Evolutionary conservation across 2,329 filamentous ascomycete species (phyloP), one percentile per base, ranked within the genome.

Genomic region (Colletotrichum kahawae): DNA sequence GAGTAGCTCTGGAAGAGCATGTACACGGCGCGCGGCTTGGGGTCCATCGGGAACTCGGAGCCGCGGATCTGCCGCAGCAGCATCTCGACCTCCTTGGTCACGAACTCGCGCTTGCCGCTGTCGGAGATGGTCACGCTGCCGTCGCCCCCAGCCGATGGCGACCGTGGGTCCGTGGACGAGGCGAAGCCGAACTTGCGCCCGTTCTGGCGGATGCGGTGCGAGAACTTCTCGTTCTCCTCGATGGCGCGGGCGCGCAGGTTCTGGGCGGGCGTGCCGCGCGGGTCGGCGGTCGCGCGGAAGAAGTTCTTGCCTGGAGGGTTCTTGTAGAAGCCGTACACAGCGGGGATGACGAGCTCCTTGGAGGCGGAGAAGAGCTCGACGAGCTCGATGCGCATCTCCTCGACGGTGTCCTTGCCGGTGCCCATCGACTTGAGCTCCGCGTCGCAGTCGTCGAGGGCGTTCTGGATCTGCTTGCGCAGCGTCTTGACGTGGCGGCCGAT

Each of bases 251-350:
- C 88, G 8, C 88, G 85, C 8, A 90, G 83, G 77, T 89, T 89
- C 71, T 89, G 88, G 0, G 88, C 85, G 1, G 88, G 88, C 1
- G 88, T 90, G 29, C 88, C 88, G 73, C 86, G 86, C 14, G 87
- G 86, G 57, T 84, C 87, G 4, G 87, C 87, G 13, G 88, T 87
- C 10, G 87, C 83, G 8, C 87, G 84, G 79, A 90, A 90, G 82
- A 90, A 90, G 68, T 83, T 84, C 78, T 88, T 87, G 71, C 87
- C 86, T 18, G 88, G 87, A 0, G 88, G 88, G 74, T 89, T 89
- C 83, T 90, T 90, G 85, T 90, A 90, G 82, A 88, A 89, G 65
- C 88, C 88, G 68, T 89, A 88, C 31, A 89, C 87, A 51, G 88
- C 88, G 4, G 88, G 88, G 1, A 87, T 89, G 48, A 89, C 87